Conservation (phyloP, 495 filamentous ascomycete species). For the Hypoxylon cercidicola region DNA sequence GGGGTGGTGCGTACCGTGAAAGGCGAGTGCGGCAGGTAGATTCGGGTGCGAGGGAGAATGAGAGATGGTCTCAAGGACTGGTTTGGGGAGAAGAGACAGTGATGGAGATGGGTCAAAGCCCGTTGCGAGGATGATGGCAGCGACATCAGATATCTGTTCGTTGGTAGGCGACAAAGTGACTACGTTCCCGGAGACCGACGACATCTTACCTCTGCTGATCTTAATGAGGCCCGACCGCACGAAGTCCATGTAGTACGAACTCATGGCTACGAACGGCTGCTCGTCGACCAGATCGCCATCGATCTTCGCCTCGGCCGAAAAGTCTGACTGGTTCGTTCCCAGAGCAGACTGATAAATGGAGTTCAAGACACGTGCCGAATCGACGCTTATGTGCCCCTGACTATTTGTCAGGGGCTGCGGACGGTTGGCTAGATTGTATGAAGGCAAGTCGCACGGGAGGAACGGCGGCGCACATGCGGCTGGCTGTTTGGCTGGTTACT, state of each 20-base stretch:
- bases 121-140: conserved; percentile 77
- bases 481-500: conserved; percentile 46
- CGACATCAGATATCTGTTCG: conserved; percentile 64
- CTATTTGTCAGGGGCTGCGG: conserved; percentile 66
- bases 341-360: conserved; percentile 64
- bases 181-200: conserved; percentile 43
- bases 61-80: conserved; percentile 66
- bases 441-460: conserved; percentile 77
- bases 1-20: conserved; percentile 69
- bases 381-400: conserved; percentile 66
- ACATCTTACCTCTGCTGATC: conserved; percentile 55
- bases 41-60: conserved; percentile 64
- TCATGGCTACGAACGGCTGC: conserved; percentile 73
- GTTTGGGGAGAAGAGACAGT: conserved; percentile 66
- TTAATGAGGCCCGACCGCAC: conserved; percentile 73
- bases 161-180: conserved; percentile 49
- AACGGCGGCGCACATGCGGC: conserved; percentile 65
- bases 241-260: conserved; percentile 76
- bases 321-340: conserved; percentile 70
- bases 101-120: conserved; percentile 74
- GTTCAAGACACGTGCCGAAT: conserved; percentile 64
- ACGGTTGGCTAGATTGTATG: conserved; percentile 75
- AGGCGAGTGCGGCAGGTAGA: conserved; percentile 75
- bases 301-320: conserved; percentile 51
- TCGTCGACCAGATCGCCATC: conserved; percentile 44